Base-by-base conservation (phyloP, 495 filamentous ascomycete genomes). In the Tuber indicum region DNA sequence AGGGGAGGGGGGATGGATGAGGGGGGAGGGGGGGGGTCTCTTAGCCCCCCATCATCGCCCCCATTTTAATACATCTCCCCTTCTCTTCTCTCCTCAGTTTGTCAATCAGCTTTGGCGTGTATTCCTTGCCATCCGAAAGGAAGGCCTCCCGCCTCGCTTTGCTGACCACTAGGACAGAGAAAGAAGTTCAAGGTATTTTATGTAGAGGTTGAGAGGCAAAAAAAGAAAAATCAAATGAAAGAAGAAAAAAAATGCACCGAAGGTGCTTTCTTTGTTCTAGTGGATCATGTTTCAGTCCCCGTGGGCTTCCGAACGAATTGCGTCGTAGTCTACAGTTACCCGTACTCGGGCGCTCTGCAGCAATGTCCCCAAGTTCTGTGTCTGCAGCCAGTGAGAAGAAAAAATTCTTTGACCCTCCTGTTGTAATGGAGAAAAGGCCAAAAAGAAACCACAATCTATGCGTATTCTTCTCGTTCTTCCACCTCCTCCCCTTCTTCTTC, bases 261-360 rank as follows among this genome's bases (percentile, higher is more conserved):
- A 75, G 73, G 52, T 78, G 77, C 73, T 66, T 19, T 12, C 58
- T 66, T 66, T 66, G 32, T 66, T 66, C 58, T 17, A 66, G 58
- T 66, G 58, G 58, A 66, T 62, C 71, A 79, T 47, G 77, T 76
- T 74, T 80, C 76, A 80, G 78, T 80, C 76, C 41, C 43, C 71
- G 44, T 70, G 23, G 26, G 70, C 44, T 70, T 70, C 75, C 75
- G 75, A 70, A 62, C 70, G 26, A 66, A 66, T 66, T 66, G 26
- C 26, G 26, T 66, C 26, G 58, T 17, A 32, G 32, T 32, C 32
- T 32, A 32, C 58, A 12, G 26, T 66, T 66, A 66, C 26, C 58
- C 58, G 58, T 66, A 32, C 26, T 32, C 32, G 32, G 1, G 32
- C 32, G 32, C 32, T 66, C n/a, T 62, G 49, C 49, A 26, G 26